Conservation (phyloP, 805 yeast genomes). For the Dipodascopsis uninucleata region DNA sequence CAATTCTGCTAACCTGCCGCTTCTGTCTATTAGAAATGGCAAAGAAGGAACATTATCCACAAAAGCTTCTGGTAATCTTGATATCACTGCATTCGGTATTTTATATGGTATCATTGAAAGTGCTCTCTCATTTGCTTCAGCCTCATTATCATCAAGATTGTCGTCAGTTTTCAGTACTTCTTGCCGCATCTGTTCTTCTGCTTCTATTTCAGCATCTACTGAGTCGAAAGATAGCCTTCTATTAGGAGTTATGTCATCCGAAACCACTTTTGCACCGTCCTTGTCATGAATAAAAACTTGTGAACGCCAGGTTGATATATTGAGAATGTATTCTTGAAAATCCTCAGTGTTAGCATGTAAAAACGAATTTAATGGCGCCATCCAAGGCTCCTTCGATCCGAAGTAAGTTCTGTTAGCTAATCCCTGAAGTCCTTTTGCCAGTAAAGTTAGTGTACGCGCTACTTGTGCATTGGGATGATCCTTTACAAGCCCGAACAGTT, state of each 20-base stretch:
- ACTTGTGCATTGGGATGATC: conserved; percentile 66
- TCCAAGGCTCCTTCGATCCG: conserved; percentile 79
- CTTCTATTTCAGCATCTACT: too few species aligned
- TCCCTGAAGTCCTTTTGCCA: conserved; percentile 75
- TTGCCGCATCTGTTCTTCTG: not conserved
- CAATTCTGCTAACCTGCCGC: conserved; percentile 34
- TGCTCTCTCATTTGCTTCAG: conserved; percentile 11
- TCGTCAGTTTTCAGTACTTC: conserved; percentile 4
- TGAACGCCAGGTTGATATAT: conserved; percentile 46
- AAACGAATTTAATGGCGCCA: conserved; percentile 66
- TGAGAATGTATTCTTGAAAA: conserved; percentile 64
- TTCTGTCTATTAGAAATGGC: conserved; percentile 39
- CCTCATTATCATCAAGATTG: conserved; percentile 13
- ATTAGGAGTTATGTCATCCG: conserved; percentile 31
- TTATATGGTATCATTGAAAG: conserved; percentile 17
- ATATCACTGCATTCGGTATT: conserved; percentile 17
- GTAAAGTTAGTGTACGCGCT: conserved; percentile 73
- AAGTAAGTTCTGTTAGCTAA: conserved; percentile 73
- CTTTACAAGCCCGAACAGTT: conserved; percentile 67
- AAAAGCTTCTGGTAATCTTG: conserved; percentile 19
- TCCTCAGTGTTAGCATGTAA: conserved; percentile 55
- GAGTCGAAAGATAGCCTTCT: conserved; percentile 30
- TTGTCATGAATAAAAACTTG: conserved; percentile 8
- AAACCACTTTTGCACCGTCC: conserved; percentile 29
- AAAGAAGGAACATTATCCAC: conserved; percentile 23